Evolutionary conservation across 768 basidiomycete species (phyloP), one percentile per base, ranked within the genome.

Genomic region (Asterophora parasitica): DNA sequence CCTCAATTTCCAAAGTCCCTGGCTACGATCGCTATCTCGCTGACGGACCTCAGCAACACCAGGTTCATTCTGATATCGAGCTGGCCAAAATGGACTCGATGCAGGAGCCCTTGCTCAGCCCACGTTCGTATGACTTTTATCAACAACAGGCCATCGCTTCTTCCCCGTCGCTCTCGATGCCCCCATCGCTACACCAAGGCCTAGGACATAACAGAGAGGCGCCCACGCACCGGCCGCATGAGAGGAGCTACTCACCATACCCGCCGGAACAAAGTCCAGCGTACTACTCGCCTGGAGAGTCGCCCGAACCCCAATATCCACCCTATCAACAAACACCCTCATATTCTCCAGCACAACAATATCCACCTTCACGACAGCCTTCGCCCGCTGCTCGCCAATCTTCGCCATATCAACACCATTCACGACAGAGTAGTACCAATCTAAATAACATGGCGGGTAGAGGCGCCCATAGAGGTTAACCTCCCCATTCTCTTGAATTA

Each of bases 11-110:
- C 59, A 55, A 58, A 63, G 70, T 48, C 65, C 67, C 69, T 13
- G 77, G 72, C 11, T 85, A 81, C 58, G 78, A 82, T 26, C 65
- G 65, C 8, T 89, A 88, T 60, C 68, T 83, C n/a, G 63, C 69
- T 15, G 67, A 71, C 17, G 77, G 78, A 7, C 71, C 78, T 8
- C 61, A 61, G 37, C 57, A 49, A 30, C 50, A 46, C 30, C 49
- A 27, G 13, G 40, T 46, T 19, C 57, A 57, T 43, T 61, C 57
- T 8, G 72, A 74, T 20, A 72, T 75, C 32, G 86, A 88, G 60
- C 69, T 88, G 49, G 60, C 74, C 1, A 73, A 74, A 13, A 62
- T 87, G 44, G 79, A 83, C 48, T 66, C 69, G 7, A 79, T 82
- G 59, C 72, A 79, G 36, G 74, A 83, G 49, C 87, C 85, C 2